phyloP scores from a whole-genome alignment of 805 yeast genomes.

The Henningerozyma blattae region DNA sequence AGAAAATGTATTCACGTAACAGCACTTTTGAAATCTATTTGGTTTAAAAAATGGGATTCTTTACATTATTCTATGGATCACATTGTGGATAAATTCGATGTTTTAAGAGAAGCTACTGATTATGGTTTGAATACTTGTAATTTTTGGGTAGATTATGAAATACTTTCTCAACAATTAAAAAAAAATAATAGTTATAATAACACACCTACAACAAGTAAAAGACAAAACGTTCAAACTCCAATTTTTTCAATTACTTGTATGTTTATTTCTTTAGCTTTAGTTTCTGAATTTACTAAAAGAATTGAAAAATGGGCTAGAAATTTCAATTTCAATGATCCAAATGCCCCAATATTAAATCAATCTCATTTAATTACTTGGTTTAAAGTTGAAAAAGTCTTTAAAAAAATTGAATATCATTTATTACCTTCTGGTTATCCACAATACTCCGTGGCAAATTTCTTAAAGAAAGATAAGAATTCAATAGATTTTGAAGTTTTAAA shows the following conservation, averaged over 20 bases:
- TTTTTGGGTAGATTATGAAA: slow-evolving; percentile 39
- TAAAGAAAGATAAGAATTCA: slow-evolving; percentile 48
- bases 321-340: slow-evolving; percentile 8
- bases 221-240: not conserved
- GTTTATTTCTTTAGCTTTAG: slow-evolving; percentile 34
- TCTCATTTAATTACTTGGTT: slow-evolving; percentile 55
- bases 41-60: slow-evolving; percentile 55
- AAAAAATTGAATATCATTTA: slow-evolving; percentile 45
- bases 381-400: slow-evolving; percentile 40
- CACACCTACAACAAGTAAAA: no score
- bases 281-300: slow-evolving; percentile 32
- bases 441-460: slow-evolving; percentile 43
- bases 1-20: slow-evolving; percentile 50
- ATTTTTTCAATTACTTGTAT: not conserved
- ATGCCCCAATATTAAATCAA: slow-evolving; percentile 23
- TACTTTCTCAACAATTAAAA: not conserved
- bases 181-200: not conserved
- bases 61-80: slow-evolving; percentile 44
- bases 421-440: slow-evolving; percentile 34
- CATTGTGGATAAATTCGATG: slow-evolving; percentile 44
- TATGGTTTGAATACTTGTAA: slow-evolving; percentile 49
- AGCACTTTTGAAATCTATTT: slow-evolving; percentile 44
- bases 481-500: slow-evolving; percentile 28
- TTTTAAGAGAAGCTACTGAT: slow-evolving; percentile 47
- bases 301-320: slow-evolving; percentile 21